Evolutionary conservation across 2,329 filamentous ascomycete species (phyloP).

Genomic region (Hortaea werneckii): DNA sequence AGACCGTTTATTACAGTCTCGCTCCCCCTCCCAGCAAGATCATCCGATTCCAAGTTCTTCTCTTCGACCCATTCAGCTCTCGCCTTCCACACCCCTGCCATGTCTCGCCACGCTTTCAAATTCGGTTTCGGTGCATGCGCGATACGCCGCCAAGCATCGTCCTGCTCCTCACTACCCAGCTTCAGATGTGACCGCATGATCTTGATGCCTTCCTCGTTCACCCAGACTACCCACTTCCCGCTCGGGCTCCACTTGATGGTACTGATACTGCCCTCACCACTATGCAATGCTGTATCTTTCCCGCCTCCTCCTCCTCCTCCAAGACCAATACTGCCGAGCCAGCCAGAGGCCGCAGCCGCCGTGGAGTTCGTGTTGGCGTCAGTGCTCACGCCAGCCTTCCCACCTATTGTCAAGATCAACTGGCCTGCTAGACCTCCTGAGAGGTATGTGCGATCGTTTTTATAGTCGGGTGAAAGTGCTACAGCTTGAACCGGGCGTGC

Average conservation of each 20-base stretch:
- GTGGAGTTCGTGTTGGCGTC: conserved; percentile 86
- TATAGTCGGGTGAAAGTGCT: conserved; percentile 90
- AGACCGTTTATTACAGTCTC: conserved; percentile 18
- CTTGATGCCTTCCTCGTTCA: conserved; percentile 95
- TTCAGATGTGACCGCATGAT: conserved; percentile 88
- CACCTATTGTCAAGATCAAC: conserved; percentile 75
- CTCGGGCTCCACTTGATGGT: conserved; percentile 91
- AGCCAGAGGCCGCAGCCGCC: conserved; percentile 67
- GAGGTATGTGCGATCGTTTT: conserved; percentile 75
- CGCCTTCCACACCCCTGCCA: conserved; percentile 92
- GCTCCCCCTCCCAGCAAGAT: conserved; percentile 38
- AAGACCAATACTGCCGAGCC: conserved; percentile 81
- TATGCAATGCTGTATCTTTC: conserved; percentile 78
- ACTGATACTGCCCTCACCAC: conserved; percentile 82
- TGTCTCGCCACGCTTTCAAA: conserved; percentile 82
- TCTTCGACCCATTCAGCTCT: conserved; percentile 90
- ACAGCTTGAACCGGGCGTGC: conserved; percentile 85
- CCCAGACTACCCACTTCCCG: conserved; percentile 86
- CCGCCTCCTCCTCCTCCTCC: conserved; percentile 51
- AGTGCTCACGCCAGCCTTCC: conserved; percentile 62
- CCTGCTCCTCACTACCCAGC: conserved; percentile 63
- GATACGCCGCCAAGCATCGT: conserved; percentile 88
- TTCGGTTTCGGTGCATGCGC: conserved; percentile 85
- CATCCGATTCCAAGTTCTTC: conserved; percentile 62
- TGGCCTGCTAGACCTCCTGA: conserved; percentile 85